Evolutionary conservation across 768 basidiomycete species (phyloP), one percentile per base, ranked within the genome.

Genomic region (Dentipellis sp.): DNA sequence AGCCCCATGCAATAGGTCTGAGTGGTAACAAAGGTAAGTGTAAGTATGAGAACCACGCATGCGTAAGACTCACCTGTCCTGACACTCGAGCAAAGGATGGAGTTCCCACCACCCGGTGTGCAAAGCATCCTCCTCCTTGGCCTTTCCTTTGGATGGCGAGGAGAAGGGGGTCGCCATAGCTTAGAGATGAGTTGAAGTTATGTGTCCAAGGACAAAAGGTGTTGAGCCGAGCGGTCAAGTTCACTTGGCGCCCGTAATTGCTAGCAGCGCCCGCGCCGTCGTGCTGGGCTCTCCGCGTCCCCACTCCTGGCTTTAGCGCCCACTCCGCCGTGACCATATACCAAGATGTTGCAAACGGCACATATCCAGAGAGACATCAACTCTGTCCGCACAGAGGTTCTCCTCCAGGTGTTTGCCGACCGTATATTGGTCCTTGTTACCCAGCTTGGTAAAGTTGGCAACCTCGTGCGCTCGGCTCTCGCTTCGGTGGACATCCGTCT

Each of bases 371-470:
- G 77, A 39, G 65, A 75, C 4, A 63, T 94, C 10, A 66, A 79
- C 46, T 87, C 81, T 11, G 69, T 75, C 11, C 69, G 66, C 16
- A 97, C 91, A 2, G 84, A 94, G 54, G 71, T 97, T 14, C 61
- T 94, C 47, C 66, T 94, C 7, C 92, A 97, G 64, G 73, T 75
- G 0, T 98, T 82, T 66, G 78, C 80, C 53, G 94, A 97, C 71
- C 79, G 91, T 22, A 73, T 82, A 11, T 74, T 98, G 17, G 84
- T 97, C n/a, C 75, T 97, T 21, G 77, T 97, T 53, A 94, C 92
- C 1, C 94, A 98, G 69, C 67, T 91, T 58, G 89, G 90, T 39
- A 94, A 93, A 79, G 86, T 95, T 11, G 94, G 94, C 55, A 83
- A 78, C 65, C 67, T 98, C 72, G 93, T 95, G 66, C 68, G 71